Conservation (phyloP, 805 yeast genomes). For the Isabelozyma heimii region DNA sequence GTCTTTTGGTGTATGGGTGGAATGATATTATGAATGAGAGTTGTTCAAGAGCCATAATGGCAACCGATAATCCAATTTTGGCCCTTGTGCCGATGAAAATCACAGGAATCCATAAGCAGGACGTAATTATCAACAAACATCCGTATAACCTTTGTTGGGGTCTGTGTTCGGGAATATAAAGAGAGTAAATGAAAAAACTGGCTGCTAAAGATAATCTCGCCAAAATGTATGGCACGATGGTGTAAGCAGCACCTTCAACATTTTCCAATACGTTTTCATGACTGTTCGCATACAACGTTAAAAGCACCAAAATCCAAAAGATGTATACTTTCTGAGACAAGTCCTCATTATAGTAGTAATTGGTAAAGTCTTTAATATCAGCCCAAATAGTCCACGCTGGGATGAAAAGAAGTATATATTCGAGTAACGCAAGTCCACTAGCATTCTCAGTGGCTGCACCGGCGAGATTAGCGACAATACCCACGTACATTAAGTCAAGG, state of each 20-base stretch:
- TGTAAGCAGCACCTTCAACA: conserved; percentile 36
- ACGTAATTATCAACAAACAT: conserved; percentile 25
- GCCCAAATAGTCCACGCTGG: conserved; percentile 67
- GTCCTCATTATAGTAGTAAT: conserved; percentile 62
- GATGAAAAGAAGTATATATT: conserved; percentile 48
- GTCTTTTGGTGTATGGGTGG: conserved; percentile 48
- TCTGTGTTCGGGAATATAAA: conserved; percentile 49
- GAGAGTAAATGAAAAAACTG: conserved; percentile 37
- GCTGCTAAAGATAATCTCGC: conserved; percentile 41
- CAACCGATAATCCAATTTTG: conserved; percentile 45
- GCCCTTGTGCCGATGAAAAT: conserved; percentile 46
- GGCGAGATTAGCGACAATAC: conserved; percentile 60
- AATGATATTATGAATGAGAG: conserved; percentile 31
- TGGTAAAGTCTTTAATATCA: conserved; percentile 62
- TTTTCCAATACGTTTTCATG: conserved; percentile 37
- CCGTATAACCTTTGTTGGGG: conserved; percentile 46
- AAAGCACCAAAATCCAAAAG: conserved; percentile 49
- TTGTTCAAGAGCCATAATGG: conserved; percentile 42
- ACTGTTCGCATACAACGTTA: conserved; percentile 52
- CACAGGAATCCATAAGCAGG: conserved; percentile 50
- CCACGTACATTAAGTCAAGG: conserved; percentile 62
- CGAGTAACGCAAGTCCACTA: conserved; percentile 43
- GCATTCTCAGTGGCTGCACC: conserved; percentile 50
- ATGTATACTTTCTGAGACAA: conserved; percentile 51
- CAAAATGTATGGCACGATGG: conserved; percentile 47